These are phyloP conservation scores for Clavispora vitiphila DNA, from an alignment of 805 yeast species.

Conservation along the genomic window DNA sequence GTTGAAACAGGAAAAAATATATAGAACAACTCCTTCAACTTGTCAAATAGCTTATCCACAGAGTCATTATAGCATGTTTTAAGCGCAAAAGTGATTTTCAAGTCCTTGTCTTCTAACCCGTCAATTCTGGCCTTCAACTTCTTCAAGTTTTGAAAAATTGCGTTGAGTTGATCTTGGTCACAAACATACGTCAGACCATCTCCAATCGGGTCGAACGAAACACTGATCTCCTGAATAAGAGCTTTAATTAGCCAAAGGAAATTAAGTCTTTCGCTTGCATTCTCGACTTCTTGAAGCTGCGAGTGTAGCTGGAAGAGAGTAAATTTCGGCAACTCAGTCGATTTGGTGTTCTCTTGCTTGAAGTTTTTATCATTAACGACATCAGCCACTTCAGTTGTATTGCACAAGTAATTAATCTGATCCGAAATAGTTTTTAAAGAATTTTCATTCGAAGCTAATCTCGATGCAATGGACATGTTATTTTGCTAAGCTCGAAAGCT, in stretches of 20 bases:
- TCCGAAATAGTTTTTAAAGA: background rate
- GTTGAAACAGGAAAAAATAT: constrained; percentile 4
- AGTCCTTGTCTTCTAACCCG: constrained; percentile 9
- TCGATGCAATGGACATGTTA: constrained; percentile 8
- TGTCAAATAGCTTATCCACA: constrained; percentile 1
- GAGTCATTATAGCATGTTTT: constrained; percentile 2
- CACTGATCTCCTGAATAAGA: constrained; percentile 20
- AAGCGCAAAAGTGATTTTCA: constrained; percentile 6
- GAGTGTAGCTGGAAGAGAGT: background rate
- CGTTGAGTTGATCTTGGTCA: constrained; percentile 17
- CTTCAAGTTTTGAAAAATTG: constrained; percentile 14
- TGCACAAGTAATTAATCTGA: background rate
- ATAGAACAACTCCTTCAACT: constrained; percentile 4
- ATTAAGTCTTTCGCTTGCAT: constrained; percentile 6
- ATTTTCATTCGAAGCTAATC: constrained; percentile 2
- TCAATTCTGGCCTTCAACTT: constrained; percentile 15
- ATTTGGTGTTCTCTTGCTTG: background rate
- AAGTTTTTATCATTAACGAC: background rate
- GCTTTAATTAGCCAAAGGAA: constrained; percentile 25
- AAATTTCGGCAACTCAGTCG: background rate
- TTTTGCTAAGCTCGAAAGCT: background rate
- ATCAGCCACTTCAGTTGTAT: background rate
- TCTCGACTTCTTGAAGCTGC: background rate
- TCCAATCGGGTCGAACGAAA: constrained; percentile 10
- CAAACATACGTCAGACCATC: constrained; percentile 2